phyloP scores from a whole-genome alignment of 73 alveolate genomes.

The Symbiodinium pilosum region DNA sequence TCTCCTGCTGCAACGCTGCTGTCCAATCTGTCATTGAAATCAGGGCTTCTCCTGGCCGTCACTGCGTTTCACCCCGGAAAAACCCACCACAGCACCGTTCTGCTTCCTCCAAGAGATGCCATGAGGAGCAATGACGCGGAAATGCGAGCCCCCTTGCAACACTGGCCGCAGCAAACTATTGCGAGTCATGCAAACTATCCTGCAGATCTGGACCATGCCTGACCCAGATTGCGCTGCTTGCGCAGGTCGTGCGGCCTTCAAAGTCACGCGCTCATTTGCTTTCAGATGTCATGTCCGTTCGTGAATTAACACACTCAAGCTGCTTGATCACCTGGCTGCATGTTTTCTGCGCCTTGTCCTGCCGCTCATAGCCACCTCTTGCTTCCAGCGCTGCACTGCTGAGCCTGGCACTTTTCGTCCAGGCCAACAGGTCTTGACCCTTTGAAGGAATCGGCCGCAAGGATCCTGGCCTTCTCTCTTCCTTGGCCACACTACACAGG shows the following conservation, averaged over 20 bases:
- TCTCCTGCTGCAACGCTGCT: conserved; percentile 23
- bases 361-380: neutral
- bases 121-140: conserved; percentile 75
- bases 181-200: no score
- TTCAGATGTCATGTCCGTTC: no score
- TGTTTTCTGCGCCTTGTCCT: no score
- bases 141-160: neutral
- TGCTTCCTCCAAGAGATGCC: conserved; percentile 90
- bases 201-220: neutral
- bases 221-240: neutral
- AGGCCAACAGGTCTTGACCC: no score
- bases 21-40: conserved; percentile 43
- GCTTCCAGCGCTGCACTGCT: neutral
- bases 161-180: no score
- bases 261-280: neutral
- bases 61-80: no score
- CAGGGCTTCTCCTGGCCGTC: conserved; percentile 44
- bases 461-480: neutral
- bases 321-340: no score
- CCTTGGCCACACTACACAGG: neutral
- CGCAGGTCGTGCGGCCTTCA: neutral
- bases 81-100: no score
- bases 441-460: no score
- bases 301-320: no score
- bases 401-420: no score